phyloP scores from a whole-genome alignment of 2,329 filamentous ascomycete species.

The Cladobotryum protrusum region DNA sequence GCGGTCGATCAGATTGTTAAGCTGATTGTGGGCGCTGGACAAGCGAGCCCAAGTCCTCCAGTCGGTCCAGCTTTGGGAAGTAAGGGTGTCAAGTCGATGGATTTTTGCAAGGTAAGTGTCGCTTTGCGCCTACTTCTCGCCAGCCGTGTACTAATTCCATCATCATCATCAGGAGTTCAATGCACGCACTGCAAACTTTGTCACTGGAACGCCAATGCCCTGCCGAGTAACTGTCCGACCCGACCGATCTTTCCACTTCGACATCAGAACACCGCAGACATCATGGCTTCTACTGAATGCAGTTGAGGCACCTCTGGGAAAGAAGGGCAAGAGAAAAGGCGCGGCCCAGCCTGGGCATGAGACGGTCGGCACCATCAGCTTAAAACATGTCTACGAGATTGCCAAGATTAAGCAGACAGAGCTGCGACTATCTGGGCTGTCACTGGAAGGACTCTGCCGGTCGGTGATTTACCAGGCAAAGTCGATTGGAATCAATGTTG shows the following conservation, averaged over 20 bases:
- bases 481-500: constrained; percentile 67
- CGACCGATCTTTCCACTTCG: constrained; percentile 89
- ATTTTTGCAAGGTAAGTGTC: constrained; percentile 84
- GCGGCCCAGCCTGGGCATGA: constrained; percentile 70
- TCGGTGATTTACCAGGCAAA: constrained; percentile 69
- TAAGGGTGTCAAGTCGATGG: constrained; percentile 98
- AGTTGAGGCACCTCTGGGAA: constrained; percentile 63
- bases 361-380: constrained; percentile 72
- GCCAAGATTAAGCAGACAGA: constrained; percentile 90
- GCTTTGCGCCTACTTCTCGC: not conserved
- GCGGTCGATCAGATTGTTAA: constrained; percentile 75
- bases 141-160: not conserved
- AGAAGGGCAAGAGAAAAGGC: constrained; percentile 73
- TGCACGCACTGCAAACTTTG: constrained; percentile 81
- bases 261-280: constrained; percentile 89
- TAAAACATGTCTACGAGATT: constrained; percentile 98
- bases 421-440: constrained; percentile 63
- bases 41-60: constrained; percentile 89
- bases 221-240: constrained; percentile 86
- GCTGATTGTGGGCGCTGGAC: constrained; percentile 92
- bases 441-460: constrained; percentile 65
- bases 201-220: constrained; percentile 76
- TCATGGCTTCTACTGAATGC: constrained; percentile 83
- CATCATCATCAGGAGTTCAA: constrained; percentile 86
- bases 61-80: constrained; percentile 93